Evolutionary conservation across 495 filamentous ascomycete genomes (phyloP).

Genomic region (Aspergillus ostianus): DNA sequence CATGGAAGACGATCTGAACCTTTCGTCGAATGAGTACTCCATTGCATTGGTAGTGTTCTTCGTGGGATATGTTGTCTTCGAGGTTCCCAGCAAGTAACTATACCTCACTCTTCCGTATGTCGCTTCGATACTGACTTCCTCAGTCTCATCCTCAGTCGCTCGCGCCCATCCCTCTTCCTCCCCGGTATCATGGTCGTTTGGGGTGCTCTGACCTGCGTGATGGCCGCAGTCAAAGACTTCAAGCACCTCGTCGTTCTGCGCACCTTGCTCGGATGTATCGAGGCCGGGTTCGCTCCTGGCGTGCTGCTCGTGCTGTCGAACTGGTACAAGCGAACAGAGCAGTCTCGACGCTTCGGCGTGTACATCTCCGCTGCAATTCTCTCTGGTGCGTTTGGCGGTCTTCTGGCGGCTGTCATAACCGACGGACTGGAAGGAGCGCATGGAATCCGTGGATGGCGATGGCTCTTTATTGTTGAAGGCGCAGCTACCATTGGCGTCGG

Average conservation of each 20-base stretch:
- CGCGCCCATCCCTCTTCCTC: slow-evolving; percentile 44
- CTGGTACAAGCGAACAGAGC: slow-evolving; percentile 52
- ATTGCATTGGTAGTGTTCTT: slow-evolving; percentile 44
- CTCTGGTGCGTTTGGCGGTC: slow-evolving; percentile 51
- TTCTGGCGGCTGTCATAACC: slow-evolving; percentile 45
- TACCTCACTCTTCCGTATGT: no score
- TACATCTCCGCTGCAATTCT: slow-evolving; percentile 50
- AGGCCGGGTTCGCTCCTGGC: slow-evolving; percentile 45
- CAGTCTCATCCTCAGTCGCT: slow-evolving; percentile 41
- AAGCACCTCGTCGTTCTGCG: slow-evolving; percentile 40
- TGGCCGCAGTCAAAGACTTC: slow-evolving; percentile 45
- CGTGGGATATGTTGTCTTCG: slow-evolving; percentile 43
- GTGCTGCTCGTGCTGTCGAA: slow-evolving; percentile 47
- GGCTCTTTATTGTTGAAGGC: slow-evolving; percentile 73
- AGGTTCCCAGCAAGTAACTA: slow-evolving; percentile 44
- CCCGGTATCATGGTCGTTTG: slow-evolving; percentile 44
- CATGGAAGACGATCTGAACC: slow-evolving; percentile 39
- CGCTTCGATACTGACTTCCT: neutral
- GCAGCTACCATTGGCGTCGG: slow-evolving; percentile 42
- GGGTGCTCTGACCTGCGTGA: slow-evolving; percentile 34
- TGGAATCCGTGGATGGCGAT: slow-evolving; percentile 65
- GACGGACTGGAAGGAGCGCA: slow-evolving; percentile 31
- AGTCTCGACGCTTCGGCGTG: slow-evolving; percentile 49
- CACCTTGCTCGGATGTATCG: slow-evolving; percentile 35
- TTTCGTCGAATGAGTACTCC: slow-evolving; percentile 36